Percentiles rank a stretch among this genome's conserved stretches.
These are phyloP conservation scores for Stachybotrys chlorohalonatus DNA, from an alignment of 2,329 filamentous ascomycete species.

Conservation along the genomic window DNA sequence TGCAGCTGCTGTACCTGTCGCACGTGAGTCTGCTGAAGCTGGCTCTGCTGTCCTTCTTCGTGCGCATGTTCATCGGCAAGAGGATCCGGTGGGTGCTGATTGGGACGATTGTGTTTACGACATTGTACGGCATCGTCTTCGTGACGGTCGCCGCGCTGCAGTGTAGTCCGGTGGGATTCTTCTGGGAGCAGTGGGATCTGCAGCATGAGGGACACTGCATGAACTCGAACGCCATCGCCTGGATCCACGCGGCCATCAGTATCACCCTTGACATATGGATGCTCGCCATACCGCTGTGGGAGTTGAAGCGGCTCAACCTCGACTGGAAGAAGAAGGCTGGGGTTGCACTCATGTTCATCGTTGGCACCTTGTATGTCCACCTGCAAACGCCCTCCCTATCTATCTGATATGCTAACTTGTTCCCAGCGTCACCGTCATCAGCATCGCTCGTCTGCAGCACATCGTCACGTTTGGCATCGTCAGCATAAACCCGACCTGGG, in stretches of 20 bases:
- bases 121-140: conserved; percentile 17
- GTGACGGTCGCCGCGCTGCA: conserved; percentile 21
- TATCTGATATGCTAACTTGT: not conserved
- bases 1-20: conserved; percentile 26
- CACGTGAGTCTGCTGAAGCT: conserved; percentile 26
- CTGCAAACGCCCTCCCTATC: not conserved
- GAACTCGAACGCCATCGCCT: conserved; percentile 24
- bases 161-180: conserved; percentile 26
- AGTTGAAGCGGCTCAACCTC: conserved; percentile 19
- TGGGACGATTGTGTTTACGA: conserved; percentile 18
- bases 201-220: conserved; percentile 25
- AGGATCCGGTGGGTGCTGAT: conserved; percentile 19
- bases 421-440: conserved; percentile 13
- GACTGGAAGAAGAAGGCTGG: conserved; percentile 27
- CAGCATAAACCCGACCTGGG: conserved; percentile 14
- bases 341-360: conserved; percentile 28
- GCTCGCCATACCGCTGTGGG: conserved; percentile 26
- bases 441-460: conserved; percentile 11
- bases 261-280: conserved; percentile 31
- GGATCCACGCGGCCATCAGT: conserved; percentile 27
- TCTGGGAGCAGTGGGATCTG: conserved; percentile 30
- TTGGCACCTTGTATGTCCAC: conserved; percentile 24
- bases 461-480: conserved; percentile 10
- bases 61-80: conserved; percentile 26
- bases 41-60: conserved; percentile 29